phyloP scores from a whole-genome alignment of 1,284 basidiomycete species.

The Xerocomus cyaneibrunnescens region DNA sequence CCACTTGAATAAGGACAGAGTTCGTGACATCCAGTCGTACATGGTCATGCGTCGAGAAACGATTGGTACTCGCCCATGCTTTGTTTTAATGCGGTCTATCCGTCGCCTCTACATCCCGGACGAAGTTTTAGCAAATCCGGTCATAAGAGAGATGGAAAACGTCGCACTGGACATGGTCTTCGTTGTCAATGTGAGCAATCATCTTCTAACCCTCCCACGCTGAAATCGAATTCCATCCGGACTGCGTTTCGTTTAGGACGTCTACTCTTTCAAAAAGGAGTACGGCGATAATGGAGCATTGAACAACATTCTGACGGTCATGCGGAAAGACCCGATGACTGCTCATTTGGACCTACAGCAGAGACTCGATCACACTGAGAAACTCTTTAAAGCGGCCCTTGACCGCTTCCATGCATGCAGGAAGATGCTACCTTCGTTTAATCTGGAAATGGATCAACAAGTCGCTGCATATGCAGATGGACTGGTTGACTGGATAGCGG shows the following conservation, averaged over 20 bases:
- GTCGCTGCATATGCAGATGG: slow-evolving; percentile 29
- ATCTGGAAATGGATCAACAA: slow-evolving; percentile 16
- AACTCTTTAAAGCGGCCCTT: slow-evolving; percentile 17
- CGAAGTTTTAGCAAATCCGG: slow-evolving; percentile 20
- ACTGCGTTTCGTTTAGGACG: slow-evolving; percentile 21
- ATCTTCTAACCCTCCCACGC: not conserved
- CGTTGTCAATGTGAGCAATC: slow-evolving; percentile 27
- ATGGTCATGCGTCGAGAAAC: slow-evolving; percentile 31
- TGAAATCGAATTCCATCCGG: not conserved
- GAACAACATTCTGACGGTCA: slow-evolving; percentile 29
- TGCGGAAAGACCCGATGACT: slow-evolving; percentile 20
- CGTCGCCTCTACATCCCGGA: slow-evolving; percentile 31
- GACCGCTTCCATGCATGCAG: slow-evolving; percentile 24
- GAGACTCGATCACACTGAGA: slow-evolving; percentile 17
- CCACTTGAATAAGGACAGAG: slow-evolving; percentile 11
- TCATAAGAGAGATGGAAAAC: slow-evolving; percentile 32
- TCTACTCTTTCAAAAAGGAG: slow-evolving; percentile 34
- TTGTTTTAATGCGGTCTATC: slow-evolving; percentile 32
- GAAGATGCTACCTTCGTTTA: slow-evolving; percentile 20
- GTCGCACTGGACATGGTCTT: slow-evolving; percentile 29
- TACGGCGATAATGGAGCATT: slow-evolving; percentile 27
- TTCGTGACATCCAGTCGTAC: slow-evolving; percentile 27
- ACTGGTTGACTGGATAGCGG: slow-evolving; percentile 26
- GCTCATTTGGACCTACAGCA: slow-evolving; percentile 20
- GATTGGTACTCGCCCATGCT: slow-evolving; percentile 30